These are phyloP conservation scores for Mollisia scopiformis DNA, from an alignment of 2,329 filamentous ascomycete species.

Conservation along the genomic window DNA sequence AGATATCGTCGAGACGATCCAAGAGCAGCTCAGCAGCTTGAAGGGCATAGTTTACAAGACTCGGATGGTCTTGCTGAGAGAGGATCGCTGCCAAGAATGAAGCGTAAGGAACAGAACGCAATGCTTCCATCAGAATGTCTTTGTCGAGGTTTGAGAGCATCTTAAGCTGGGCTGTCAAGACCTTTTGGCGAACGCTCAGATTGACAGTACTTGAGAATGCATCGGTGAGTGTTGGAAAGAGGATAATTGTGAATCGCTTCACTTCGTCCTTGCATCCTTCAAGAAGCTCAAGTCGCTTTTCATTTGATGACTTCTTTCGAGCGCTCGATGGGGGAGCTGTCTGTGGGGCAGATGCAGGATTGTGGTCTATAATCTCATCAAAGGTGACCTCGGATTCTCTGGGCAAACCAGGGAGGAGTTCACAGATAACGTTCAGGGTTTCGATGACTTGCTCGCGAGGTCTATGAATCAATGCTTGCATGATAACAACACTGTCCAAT, in stretches of 20 bases:
- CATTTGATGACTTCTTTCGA: constrained; percentile 64
- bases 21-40: constrained; percentile 89
- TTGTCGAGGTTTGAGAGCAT: constrained; percentile 96
- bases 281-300: constrained; percentile 81
- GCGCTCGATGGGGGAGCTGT: constrained; percentile 46
- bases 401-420: constrained; percentile 80
- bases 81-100: constrained; percentile 95
- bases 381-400: constrained; percentile 50
- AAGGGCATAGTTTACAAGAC: constrained; percentile 82
- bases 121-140: constrained; percentile 79
- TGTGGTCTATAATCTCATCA: constrained; percentile 49
- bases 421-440: constrained; percentile 96
- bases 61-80: constrained; percentile 90
- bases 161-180: constrained; percentile 92
- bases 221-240: constrained; percentile 93
- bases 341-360: constrained; percentile 42
- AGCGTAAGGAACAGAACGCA: constrained; percentile 88
- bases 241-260: constrained; percentile 87
- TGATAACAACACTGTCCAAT: constrained; percentile 95
- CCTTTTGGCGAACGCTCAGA: constrained; percentile 89
- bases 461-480: constrained; percentile 96
- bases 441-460: constrained; percentile 96
- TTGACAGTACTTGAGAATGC: constrained; percentile 98
- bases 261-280: constrained; percentile 84
- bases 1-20: constrained; percentile 81